A percentile compares a stretch with the other conserved stretches of the same genome.
Conservation (phyloP, 352 stramenopile genomes). For the Globisporangium solare region DNA sequence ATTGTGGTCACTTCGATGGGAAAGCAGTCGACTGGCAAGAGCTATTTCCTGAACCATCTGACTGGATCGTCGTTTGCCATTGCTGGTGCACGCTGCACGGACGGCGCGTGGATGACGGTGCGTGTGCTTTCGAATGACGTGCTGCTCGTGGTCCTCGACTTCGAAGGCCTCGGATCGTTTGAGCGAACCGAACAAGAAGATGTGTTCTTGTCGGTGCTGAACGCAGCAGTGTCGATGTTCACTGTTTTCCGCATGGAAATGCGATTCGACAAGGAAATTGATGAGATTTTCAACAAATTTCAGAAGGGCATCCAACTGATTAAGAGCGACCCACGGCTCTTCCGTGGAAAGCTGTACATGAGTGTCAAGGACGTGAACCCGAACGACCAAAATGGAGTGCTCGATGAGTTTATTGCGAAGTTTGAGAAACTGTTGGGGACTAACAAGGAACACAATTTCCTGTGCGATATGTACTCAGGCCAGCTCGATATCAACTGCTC, state of each 20-base stretch:
- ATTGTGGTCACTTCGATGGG: constrained; percentile 17
- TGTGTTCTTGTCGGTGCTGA: constrained; percentile 68
- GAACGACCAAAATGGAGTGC: constrained; percentile 46
- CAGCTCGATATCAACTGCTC: constrained; percentile 61
- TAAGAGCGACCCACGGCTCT: constrained; percentile 54
- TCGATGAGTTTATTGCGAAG: constrained; percentile 46
- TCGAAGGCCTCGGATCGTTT: constrained; percentile 73
- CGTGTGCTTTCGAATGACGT: constrained; percentile 32
- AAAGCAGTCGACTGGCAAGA: constrained; percentile 66
- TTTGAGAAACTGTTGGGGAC: constrained; percentile 36
- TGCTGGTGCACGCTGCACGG: constrained; percentile 49
- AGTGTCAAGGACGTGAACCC: constrained; percentile 73
- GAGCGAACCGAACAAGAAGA: constrained; percentile 73
- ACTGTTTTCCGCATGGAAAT: constrained; percentile 78
- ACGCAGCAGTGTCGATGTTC: constrained; percentile 63
- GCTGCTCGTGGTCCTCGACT: constrained; percentile 71
- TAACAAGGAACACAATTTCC: constrained; percentile 58
- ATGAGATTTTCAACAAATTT: constrained; percentile 60
- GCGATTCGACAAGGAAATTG: constrained; percentile 74
- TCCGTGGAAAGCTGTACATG: constrained; percentile 60
- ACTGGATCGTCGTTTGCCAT: constrained; percentile 73
- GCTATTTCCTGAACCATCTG: constrained; percentile 76
- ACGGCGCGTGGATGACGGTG: constrained; percentile 64
- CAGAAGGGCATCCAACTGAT: constrained; percentile 62
- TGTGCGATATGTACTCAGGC: constrained; percentile 61